phyloP scores from a whole-genome alignment of 805 yeast genomes.

The Lachancea sp. region DNA sequence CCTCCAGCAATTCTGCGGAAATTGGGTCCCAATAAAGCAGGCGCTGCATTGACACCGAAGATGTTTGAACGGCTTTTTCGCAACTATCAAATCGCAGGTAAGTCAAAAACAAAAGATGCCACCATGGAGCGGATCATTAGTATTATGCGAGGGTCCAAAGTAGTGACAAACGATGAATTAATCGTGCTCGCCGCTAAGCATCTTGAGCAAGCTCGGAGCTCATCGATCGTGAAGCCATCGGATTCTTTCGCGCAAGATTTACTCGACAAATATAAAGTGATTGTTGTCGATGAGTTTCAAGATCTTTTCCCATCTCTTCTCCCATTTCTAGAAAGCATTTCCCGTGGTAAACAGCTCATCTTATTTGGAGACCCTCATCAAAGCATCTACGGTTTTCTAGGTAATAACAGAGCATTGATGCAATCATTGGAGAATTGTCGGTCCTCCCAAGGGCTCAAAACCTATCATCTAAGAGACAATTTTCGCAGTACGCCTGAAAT shows the following conservation, averaged over 20 bases:
- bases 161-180: constrained; percentile 29
- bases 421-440: constrained; percentile 16
- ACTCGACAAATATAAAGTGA: constrained; percentile 30
- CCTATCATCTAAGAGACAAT: constrained; percentile 42
- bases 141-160: constrained; percentile 33
- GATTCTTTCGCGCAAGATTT: constrained; percentile 9
- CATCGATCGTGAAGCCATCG: background rate
- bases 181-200: constrained; percentile 20
- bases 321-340: constrained; percentile 38
- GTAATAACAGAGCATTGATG: constrained; percentile 39
- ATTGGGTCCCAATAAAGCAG: constrained; percentile 5
- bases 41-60: constrained; percentile 10
- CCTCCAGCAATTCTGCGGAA: constrained; percentile 18
- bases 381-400: constrained; percentile 61
- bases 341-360: constrained; percentile 45
- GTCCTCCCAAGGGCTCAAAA: constrained; percentile 15
- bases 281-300: constrained; percentile 69
- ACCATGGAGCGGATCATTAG: constrained; percentile 20
- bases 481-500: constrained; percentile 61
- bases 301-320: constrained; percentile 53
- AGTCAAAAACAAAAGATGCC: constrained; percentile 5
- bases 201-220: constrained; percentile 4
- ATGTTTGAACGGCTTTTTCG: constrained; percentile 18
- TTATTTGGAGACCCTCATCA: constrained; percentile 71
- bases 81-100: constrained; percentile 12